Percentiles rank a stretch among this genome's conserved stretches.
These are phyloP conservation scores for Striga hermonthica DNA, from an alignment of 305 asterid genomes.

Conservation along the genomic window DNA sequence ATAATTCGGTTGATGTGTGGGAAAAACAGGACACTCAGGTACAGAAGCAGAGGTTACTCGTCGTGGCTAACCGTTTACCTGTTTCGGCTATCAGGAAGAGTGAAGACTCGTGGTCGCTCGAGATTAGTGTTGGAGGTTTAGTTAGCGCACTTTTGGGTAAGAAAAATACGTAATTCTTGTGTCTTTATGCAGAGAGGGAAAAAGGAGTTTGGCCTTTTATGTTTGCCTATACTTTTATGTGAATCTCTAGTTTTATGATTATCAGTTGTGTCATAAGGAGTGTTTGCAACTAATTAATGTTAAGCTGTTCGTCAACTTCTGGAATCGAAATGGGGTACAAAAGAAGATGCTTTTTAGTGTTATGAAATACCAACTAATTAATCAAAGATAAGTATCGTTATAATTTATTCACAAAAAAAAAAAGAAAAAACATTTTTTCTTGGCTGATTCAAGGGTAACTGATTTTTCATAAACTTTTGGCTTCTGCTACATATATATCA, in stretches of 20 bases:
- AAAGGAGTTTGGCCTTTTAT: background rate
- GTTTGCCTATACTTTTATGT: background rate
- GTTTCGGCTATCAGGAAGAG: constrained; percentile 75
- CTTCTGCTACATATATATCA: background rate
- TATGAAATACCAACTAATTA: background rate
- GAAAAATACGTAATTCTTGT: constrained; percentile 14
- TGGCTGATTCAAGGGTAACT: background rate
- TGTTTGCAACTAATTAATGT: background rate
- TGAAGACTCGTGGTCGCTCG: constrained; percentile 74
- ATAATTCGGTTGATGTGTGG: constrained; percentile 31
- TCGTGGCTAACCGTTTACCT: constrained; percentile 84
- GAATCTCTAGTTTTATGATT: background rate
- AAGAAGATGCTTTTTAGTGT: constrained; percentile 1
- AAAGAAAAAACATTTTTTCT: too few relatives aligned
- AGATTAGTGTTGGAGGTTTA: constrained; percentile 78
- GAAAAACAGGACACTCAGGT: constrained; percentile 48
- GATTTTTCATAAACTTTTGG: background rate
- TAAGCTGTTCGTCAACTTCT: background rate
- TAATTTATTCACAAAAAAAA: background rate
- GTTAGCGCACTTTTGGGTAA: constrained; percentile 86
- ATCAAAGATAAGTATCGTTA: background rate
- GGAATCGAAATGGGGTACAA: background rate
- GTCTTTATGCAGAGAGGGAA: background rate
- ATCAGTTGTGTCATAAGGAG: background rate
- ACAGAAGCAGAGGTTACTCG: constrained; percentile 61